Base-by-base conservation (phyloP, 2,329 filamentous ascomycete genomes). In the Leptographium procerum region DNA sequence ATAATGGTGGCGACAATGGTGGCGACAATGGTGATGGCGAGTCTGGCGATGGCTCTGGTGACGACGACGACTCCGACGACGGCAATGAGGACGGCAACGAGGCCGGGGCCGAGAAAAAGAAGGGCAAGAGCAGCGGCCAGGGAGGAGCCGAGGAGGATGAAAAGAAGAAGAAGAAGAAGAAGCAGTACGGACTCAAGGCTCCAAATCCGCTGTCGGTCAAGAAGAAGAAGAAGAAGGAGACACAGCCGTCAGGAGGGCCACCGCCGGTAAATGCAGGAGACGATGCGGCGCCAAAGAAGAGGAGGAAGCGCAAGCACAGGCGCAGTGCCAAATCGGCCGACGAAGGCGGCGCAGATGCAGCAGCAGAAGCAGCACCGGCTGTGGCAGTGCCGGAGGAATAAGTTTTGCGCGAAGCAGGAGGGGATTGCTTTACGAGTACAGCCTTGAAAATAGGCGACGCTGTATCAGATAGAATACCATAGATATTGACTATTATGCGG, bases 21-120 rank as follows among this genome's bases (percentile, higher is more conserved):
- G 71, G 71, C 2, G 70, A 68, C 5, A 68, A 19, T 1, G 40
- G 22, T 1, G 40, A 34, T 16, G 45, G 33, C 9, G 22, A 5
- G 14, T 40, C 66, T 3, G 65, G 62, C 59, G 64, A 63, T 1
- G 13, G 2, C 24, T 5, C 5, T 10, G 31, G 31, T 10, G 64
- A 63, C 10, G 67, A 76, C 65, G 66, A 71, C 74, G 69, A 77
- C 73, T 68, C 77, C 71, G 67, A 73, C 60, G 64, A 62, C 2
- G 64, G 63, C 13, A 68, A 76, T 64, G 66, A 71, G 74, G 69
- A 77, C 73, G 68, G 77, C 71, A 66, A 73, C 68, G 65, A 66
- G 24, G 31, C 28, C 36, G 19, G 3, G 63, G 64, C 6, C 59
- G 61, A 29, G 61, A 65, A 62, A 16, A 43, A 11, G 31, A 33